Conservation (phyloP, 1,139 yeast genomes). For the Kodamaea sp. region DNA sequence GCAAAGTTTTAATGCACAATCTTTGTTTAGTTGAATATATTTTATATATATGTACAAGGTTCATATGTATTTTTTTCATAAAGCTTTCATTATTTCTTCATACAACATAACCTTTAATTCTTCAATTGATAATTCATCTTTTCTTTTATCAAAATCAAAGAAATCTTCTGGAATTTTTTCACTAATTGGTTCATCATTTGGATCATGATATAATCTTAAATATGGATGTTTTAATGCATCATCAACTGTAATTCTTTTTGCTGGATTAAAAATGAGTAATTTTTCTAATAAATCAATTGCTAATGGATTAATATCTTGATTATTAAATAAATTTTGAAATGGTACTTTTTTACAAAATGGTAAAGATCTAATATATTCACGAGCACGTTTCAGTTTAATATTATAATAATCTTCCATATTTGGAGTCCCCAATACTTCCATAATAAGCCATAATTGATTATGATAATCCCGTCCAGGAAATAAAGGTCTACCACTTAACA, state of each 20-base stretch:
- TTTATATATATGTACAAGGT: no score
- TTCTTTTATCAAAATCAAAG: conserved; percentile 76
- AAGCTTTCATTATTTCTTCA: conserved; percentile 50
- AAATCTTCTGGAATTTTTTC: conserved; percentile 70
- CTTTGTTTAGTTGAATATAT: no score
- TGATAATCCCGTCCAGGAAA: conserved; percentile 95
- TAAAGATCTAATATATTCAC: conserved; percentile 76
- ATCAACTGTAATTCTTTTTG: conserved; percentile 70
- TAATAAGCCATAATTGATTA: conserved; percentile 80
- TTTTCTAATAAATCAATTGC: conserved; percentile 77
- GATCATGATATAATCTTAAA: conserved; percentile 73
- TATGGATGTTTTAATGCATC: conserved; percentile 85
- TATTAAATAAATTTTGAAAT: conserved; percentile 26
- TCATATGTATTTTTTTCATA: conserved; percentile 10
- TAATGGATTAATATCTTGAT: conserved; percentile 45
- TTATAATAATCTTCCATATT: conserved; percentile 73
- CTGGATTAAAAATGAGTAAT: conserved; percentile 77
- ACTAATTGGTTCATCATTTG: conserved; percentile 78
- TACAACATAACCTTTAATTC: conserved; percentile 71
- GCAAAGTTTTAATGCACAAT: no score
- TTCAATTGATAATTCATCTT: conserved; percentile 63
- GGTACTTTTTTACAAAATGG: conserved; percentile 62
- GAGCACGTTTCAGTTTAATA: conserved; percentile 79
- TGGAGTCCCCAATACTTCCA: conserved; percentile 91
- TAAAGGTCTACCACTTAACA: conserved; percentile 80